A percentile compares a stretch with the other conserved stretches of the same genome.
phyloP scores from a whole-genome alignment of 2,329 filamentous ascomycete genomes.

The Zymoseptoria ardabiliae region DNA sequence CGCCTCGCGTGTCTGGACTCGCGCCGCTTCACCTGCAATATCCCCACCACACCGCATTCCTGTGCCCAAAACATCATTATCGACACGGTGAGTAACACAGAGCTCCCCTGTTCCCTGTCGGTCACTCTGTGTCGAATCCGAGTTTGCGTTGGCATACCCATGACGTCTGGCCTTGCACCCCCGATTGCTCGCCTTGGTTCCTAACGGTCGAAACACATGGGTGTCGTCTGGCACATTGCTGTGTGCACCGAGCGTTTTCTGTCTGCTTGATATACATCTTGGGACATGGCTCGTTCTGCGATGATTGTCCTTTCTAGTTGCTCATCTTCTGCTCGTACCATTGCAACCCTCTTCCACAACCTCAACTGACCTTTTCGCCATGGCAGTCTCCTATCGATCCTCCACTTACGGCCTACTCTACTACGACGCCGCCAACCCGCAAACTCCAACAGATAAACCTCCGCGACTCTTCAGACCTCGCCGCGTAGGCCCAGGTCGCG shows the following conservation, averaged over 20 bases:
- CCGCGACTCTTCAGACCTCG: conserved; percentile 42
- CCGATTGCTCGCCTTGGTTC: neutral
- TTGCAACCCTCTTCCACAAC: neutral
- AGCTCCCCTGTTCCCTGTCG: conserved; percentile 17
- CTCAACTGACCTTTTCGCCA: conserved; percentile 11
- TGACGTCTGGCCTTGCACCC: conserved; percentile 5
- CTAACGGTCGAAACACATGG: conserved; percentile 1
- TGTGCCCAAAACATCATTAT: neutral
- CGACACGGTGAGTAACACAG: conserved; percentile 19
- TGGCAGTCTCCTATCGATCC: conserved; percentile 18
- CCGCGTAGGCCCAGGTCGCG: conserved; percentile 49
- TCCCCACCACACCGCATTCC: neutral
- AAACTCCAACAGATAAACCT: conserved; percentile 15
- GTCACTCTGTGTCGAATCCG: neutral
- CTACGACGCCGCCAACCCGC: conserved; percentile 17
- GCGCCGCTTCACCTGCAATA: neutral
- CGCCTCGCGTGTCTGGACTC: neutral
- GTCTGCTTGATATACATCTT: neutral
- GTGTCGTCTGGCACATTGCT: conserved; percentile 4
- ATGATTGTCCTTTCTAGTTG: conserved; percentile 3
- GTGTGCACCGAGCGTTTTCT: neutral
- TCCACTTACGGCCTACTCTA: conserved; percentile 20
- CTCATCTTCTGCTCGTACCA: conserved; percentile 3
- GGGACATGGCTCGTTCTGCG: conserved; percentile 7
- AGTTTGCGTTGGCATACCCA: conserved; percentile 14